Conservation (phyloP, 2,329 filamentous ascomycete genomes). For the Botrytis porri region DNA sequence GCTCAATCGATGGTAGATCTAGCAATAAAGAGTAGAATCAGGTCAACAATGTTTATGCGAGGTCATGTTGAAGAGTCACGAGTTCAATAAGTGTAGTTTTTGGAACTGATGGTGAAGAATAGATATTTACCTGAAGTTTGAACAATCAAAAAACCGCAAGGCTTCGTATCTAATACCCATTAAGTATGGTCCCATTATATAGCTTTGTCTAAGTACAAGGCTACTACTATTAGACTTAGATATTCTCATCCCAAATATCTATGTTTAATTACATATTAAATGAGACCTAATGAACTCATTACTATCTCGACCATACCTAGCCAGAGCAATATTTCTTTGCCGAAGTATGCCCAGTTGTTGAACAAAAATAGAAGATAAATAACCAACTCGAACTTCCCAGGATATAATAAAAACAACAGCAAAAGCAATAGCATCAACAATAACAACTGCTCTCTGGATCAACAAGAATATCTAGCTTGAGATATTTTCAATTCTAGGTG, state of each 20-base stretch:
- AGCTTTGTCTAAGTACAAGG: background rate
- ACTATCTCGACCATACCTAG: background rate
- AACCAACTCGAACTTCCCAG: background rate
- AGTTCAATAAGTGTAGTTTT: background rate
- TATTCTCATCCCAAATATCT: background rate
- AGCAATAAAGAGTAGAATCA: background rate
- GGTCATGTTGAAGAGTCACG: background rate
- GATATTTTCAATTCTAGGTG: background rate
- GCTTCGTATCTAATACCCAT: background rate
- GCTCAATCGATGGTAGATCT: background rate
- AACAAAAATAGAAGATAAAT: background rate
- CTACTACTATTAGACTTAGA: background rate
- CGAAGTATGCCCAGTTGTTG: background rate
- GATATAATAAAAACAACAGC: background rate
- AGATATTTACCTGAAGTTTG: background rate
- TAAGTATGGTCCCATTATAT: too few species aligned
- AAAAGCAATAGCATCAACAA: background rate
- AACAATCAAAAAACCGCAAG: too few species aligned
- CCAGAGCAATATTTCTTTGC: background rate
- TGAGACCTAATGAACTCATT: accelerated
- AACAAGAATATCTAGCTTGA: background rate
- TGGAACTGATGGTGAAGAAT: background rate
- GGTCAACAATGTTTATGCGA: background rate
- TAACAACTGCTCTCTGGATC: background rate
- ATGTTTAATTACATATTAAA: background rate